Conservation (phyloP, 2,329 filamentous ascomycete genomes). For the Volutella citrinella region DNA sequence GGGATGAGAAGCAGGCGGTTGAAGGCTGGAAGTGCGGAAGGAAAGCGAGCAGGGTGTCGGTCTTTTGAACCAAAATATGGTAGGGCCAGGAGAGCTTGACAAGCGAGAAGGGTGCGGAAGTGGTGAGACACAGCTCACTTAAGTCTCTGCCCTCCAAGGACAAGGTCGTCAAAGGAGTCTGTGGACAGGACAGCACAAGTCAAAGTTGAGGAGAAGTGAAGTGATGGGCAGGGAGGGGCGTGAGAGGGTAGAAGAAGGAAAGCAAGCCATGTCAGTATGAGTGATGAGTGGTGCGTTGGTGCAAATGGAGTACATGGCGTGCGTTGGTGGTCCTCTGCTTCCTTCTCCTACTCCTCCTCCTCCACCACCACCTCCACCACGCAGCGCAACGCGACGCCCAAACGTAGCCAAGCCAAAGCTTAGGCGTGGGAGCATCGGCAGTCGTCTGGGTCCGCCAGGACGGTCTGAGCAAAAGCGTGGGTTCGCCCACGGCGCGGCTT, state of each 20-base stretch:
- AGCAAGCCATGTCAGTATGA: too few species aligned
- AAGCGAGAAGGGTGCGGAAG: conserved; percentile 30
- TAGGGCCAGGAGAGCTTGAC: conserved; percentile 18
- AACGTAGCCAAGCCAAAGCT: too few species aligned
- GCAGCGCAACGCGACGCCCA: too few species aligned
- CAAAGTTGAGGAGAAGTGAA: conserved; percentile 24
- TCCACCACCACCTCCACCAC: too few species aligned
- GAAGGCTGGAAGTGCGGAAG: too few species aligned
- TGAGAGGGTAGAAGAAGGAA: conserved; percentile 36
- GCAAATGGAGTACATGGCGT: too few species aligned
- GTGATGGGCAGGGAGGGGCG: conserved; percentile 28
- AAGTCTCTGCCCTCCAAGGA: conserved; percentile 31
- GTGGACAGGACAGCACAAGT: too few species aligned
- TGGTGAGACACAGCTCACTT: conserved; percentile 32
- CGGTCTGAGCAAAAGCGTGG: conserved; percentile 29
- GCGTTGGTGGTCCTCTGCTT: too few species aligned
- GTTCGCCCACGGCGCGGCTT: conserved; percentile 21
- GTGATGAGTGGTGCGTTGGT: too few species aligned
- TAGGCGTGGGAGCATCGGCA: conserved; percentile 24
- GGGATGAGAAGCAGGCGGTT: too few species aligned
- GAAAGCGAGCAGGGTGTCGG: too few species aligned
- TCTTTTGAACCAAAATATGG: conserved; percentile 25
- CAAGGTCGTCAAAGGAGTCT: conserved; percentile 32
- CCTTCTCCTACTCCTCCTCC: too few species aligned
- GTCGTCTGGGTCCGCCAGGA: conserved; percentile 26